Evolutionary conservation across 2,329 filamentous ascomycete species (phyloP), one percentile per base, ranked within the genome.

Genomic region (Dactylellina leptospora): DNA sequence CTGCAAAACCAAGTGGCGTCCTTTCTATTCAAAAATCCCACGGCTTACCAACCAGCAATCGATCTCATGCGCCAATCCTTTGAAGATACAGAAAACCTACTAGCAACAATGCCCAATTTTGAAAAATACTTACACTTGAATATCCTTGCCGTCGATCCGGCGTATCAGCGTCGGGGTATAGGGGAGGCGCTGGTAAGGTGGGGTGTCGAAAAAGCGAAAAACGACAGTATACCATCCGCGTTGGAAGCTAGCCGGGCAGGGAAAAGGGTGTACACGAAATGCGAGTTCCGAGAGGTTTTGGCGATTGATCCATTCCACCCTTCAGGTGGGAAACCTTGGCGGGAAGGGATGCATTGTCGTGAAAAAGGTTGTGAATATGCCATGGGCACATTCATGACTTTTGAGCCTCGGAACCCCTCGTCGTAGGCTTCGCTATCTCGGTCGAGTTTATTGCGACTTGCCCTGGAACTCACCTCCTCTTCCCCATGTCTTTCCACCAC

Each of bases 351-450:
- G 68, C 68, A 72, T 38, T 72, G 68, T 28, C 44, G 53, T 13
- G 45, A 72, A 25, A 18, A 59, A 44, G 30, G 47, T 6, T 72
- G 68, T 53, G 33, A 54, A 47, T 72, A 59, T 23, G 51, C 59
- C n/a, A 51, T 64, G 4, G 68, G 68, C n/a, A 72, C 36, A 22
- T 51, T 72, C 28, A 72, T 72, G 68, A 64, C 62, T n/a, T 64
- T 48, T 33, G 45, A 60, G 27, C 68, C 68, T 38, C 38, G 33
- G 8, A 20, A 11, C 18, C 28, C 30, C 48, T 20, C 25, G 18
- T 36, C 22, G n/a, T 23, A 1, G 2, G 18, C 40, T 45, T 20
- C 11, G 10, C 4, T 20, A 18, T 45, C 18, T 1, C 8, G 36
- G 10, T 36, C 10, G 30, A 36, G 36, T n/a, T 5, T 40, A n/a